Evolutionary conservation across 148 eudicot species (phyloP), one percentile per base, ranked within the genome.

Genomic region (Rhododendron ferrugineum): DNA sequence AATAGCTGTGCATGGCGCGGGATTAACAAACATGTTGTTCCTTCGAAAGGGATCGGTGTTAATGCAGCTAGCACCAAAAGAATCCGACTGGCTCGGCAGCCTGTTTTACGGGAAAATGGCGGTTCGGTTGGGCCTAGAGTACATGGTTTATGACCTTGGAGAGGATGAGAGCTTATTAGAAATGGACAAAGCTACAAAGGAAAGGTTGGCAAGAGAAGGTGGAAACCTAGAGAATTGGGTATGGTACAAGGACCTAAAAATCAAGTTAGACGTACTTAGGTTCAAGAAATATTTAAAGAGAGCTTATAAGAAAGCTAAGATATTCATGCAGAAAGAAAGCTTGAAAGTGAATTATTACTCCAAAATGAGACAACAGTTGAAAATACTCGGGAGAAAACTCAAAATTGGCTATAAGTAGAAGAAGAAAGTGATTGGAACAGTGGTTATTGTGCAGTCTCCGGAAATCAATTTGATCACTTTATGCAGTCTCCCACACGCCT

Each of bases 1-100:
- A 85, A 52, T 89, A 0, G 92, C 88, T 42, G 89, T 88, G 78
- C 90, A 88, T 46, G 91, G 88, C 16, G 84, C 81, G 0, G 87
- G 76, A 26, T 30, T 90, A 75, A 86, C 88, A 4, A 88, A 82
- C 40, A 14, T 85, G 26, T 62, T 86, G 80, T 90, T 82, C 16
- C 81, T 83, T 6, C 62, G 82, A 32, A 75, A 83, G 3, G 87
- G 84, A 3, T 54, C 84, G 2, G 76, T 82, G 54, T 40, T 82
- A 2, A 62, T 82, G 74, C 84, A 82, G 56, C 10, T 82, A 36
- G 62, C 49, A 4, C 82, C 82, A 2, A 20, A 34, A 8, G 64
- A 49, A 18, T 80, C 66, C 11, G 40, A 36, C 4, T 80, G 82
- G 82, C 20, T 80, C 6, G 44, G 64, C 42, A 52, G 26, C 82